Percentiles rank a stretch among this genome's conserved stretches.
Evolutionary conservation across 2,329 filamentous ascomycete genomes (phyloP).

Genomic region (Diaporthe vaccinii): DNA sequence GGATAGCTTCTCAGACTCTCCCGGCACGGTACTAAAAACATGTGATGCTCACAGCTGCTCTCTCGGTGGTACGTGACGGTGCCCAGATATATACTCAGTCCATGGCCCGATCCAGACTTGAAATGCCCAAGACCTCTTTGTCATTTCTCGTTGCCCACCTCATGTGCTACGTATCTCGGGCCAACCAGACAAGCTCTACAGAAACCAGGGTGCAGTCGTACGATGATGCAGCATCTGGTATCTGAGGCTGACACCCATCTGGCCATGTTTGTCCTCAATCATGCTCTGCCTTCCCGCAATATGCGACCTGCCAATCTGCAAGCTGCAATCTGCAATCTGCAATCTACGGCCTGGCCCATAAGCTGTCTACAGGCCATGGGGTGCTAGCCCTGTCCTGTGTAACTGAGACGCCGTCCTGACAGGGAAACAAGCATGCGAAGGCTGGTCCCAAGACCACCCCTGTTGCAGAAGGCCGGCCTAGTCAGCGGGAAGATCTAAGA

Average conservation of each 20-base stretch:
- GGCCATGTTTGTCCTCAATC: background rate
- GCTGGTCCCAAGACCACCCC: constrained; percentile 25
- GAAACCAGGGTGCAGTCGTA: constrained; percentile 29
- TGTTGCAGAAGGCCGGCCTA: constrained; percentile 25
- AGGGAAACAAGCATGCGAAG: constrained; percentile 27
- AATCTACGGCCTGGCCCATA: background rate
- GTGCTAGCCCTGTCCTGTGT: constrained; percentile 25
- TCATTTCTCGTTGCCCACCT: constrained; percentile 11
- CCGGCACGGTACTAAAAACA: no score
- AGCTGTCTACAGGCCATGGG: background rate
- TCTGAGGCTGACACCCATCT: constrained; percentile 17
- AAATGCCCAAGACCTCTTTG: background rate
- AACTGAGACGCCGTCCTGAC: constrained; percentile 30
- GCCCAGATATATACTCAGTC: background rate
- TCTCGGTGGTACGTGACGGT: background rate
- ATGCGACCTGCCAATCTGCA: constrained; percentile 20
- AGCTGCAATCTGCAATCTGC: constrained; percentile 7
- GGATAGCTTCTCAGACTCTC: background rate
- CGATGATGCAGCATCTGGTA: constrained; percentile 29
- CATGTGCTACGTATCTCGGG: constrained; percentile 4
- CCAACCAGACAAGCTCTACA: constrained; percentile 4
- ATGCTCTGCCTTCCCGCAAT: background rate
- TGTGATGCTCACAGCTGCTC: background rate
- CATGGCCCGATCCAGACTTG: background rate
- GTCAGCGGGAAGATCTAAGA: constrained; percentile 32